A percentile compares a stretch with the other conserved stretches of the same genome.
These are phyloP conservation scores for Cyberlindnera samutprakarnensis DNA, from an alignment of 805 yeast genomes.

Conservation along the genomic window DNA sequence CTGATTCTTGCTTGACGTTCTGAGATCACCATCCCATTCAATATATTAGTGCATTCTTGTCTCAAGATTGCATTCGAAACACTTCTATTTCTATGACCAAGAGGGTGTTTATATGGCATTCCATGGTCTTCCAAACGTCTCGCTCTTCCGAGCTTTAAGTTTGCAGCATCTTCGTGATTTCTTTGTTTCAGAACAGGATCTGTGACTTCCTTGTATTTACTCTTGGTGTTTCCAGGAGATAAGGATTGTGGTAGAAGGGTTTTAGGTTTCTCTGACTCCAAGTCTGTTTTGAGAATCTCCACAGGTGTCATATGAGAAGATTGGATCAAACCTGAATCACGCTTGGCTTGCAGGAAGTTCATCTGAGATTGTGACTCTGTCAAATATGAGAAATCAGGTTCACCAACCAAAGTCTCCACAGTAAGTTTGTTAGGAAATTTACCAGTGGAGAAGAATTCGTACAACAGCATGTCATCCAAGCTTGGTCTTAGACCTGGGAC, in stretches of 20 bases:
- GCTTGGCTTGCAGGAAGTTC: slow-evolving; percentile 62
- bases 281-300: slow-evolving; percentile 59
- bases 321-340: slow-evolving; percentile 52
- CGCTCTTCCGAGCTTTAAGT: slow-evolving; percentile 22
- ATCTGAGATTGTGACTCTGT: slow-evolving; percentile 53
- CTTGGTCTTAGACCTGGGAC: slow-evolving; percentile 80
- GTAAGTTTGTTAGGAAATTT: slow-evolving; percentile 70
- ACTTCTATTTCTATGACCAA: slow-evolving; percentile 10
- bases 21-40: slow-evolving; percentile 36
- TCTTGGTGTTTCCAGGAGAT: slow-evolving; percentile 87
- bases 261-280: slow-evolving; percentile 60
- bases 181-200: slow-evolving; percentile 20
- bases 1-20: slow-evolving; percentile 38
- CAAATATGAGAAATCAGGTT: slow-evolving; percentile 52
- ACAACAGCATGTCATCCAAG: slow-evolving; percentile 67
- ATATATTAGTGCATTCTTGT: slow-evolving; percentile 38
- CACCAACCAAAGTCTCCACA: slow-evolving; percentile 50
- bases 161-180: slow-evolving; percentile 25
- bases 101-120: slow-evolving; percentile 3
- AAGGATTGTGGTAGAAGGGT: slow-evolving; percentile 78
- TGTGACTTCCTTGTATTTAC: slow-evolving; percentile 64
- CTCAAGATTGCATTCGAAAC: slow-evolving; percentile 27
- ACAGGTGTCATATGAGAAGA: slow-evolving; percentile 50
- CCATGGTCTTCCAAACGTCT: slow-evolving; percentile 34
- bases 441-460: slow-evolving; percentile 85